These are phyloP conservation scores for Wickerhamomyces strasburgensis DNA, from an alignment of 805 yeast species.

Conservation along the genomic window DNA sequence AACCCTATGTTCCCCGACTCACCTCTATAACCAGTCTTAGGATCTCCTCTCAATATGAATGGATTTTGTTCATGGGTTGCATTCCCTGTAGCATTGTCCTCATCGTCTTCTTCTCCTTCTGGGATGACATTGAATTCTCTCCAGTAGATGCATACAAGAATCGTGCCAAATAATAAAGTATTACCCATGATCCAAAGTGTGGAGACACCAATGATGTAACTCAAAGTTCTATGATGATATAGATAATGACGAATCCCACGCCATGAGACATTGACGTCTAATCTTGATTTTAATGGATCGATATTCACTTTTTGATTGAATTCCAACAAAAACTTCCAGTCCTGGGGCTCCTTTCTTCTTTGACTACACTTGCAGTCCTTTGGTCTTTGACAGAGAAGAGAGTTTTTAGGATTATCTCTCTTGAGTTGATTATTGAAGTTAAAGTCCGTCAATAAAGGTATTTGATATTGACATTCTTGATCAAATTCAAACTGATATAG, in stretches of 20 bases:
- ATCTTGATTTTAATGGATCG: constrained; percentile 15
- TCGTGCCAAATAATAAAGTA: constrained; percentile 10
- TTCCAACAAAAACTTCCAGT: constrained; percentile 19
- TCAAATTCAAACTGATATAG: constrained; percentile 5
- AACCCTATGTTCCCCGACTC: constrained; percentile 1
- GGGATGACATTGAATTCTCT: constrained; percentile 5
- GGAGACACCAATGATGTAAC: constrained; percentile 19
- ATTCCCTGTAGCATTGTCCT: not conserved
- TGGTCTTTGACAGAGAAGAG: too few species aligned
- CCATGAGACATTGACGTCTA: constrained; percentile 19
- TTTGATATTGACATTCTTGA: not conserved
- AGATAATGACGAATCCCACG: constrained; percentile 22
- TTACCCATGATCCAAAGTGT: constrained; percentile 19
- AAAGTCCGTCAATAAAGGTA: not conserved
- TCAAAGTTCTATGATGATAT: constrained; percentile 19
- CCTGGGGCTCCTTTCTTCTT: too few species aligned
- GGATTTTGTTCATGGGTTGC: constrained; percentile 1
- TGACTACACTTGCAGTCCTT: constrained; percentile 6
- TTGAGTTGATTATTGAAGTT: too few species aligned
- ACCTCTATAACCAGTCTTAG: not conserved
- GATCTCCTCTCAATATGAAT: constrained; percentile 1
- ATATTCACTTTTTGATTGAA: constrained; percentile 19
- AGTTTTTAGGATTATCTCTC: too few species aligned
- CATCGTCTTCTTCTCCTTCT: constrained; percentile 2
- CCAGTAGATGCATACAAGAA: constrained; percentile 15